Evolutionary conservation across 176 grass and related monocot genomes (phyloP).

Genomic region (Oryza australiensis): DNA sequence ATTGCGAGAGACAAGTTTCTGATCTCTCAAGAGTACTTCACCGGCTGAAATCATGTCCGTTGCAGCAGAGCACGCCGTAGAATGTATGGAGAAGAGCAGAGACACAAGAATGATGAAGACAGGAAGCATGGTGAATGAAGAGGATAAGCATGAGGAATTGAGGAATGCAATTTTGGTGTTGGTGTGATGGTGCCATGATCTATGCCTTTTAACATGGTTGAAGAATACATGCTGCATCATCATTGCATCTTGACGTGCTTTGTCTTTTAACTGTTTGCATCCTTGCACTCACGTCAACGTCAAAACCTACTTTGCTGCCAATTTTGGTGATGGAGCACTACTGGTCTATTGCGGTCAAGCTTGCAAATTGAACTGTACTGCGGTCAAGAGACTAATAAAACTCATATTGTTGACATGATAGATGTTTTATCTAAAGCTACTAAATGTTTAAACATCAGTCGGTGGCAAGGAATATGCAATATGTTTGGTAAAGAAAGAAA

Average conservation of each 20-base stretch:
- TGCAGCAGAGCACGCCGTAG: conserved; percentile 14
- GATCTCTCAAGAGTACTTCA: conserved; percentile 15
- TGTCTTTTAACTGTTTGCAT: too few species aligned
- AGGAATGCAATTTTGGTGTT: too few species aligned
- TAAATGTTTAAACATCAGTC: neutral
- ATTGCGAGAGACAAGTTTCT: conserved; percentile 37
- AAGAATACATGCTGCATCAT: too few species aligned
- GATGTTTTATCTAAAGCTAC: neutral
- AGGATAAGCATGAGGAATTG: too few species aligned
- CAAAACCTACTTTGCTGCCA: too few species aligned
- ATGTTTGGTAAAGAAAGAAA: neutral
- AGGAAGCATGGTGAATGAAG: neutral
- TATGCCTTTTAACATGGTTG: too few species aligned
- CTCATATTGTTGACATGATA: neutral
- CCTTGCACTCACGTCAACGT: too few species aligned
- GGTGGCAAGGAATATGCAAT: neutral
- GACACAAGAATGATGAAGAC: conserved; percentile 5
- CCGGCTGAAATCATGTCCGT: conserved; percentile 22
- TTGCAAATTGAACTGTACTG: too few species aligned
- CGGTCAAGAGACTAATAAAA: neutral
- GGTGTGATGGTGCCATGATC: too few species aligned
- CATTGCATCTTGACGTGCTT: too few species aligned
- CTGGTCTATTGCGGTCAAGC: too few species aligned
- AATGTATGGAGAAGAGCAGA: conserved; percentile 2
- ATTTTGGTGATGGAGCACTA: too few species aligned